Evolutionary conservation across 768 basidiomycete genomes (phyloP).

Genomic region (Lactarius deliciosus): DNA sequence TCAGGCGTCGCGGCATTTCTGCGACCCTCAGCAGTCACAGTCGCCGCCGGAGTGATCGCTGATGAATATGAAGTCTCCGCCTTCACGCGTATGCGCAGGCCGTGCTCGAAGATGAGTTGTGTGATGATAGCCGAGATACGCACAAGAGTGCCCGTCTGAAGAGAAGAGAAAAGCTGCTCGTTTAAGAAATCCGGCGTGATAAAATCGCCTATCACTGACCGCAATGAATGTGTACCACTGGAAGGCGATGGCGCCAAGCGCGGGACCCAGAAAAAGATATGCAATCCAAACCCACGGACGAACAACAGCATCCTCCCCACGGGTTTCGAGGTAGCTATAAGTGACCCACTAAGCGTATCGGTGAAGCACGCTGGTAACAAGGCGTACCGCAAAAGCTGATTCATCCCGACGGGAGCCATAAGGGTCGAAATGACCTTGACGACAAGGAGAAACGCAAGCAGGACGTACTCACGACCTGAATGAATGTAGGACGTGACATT

Average conservation of each 20-base stretch:
- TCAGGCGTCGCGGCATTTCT: constrained; percentile 30
- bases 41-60: constrained; percentile 23
- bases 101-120: constrained; percentile 56
- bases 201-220: constrained; percentile 27
- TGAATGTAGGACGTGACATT: background rate
- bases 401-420: constrained; percentile 36
- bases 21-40: constrained; percentile 29
- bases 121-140: constrained; percentile 48
- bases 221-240: constrained; percentile 53
- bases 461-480: constrained; percentile 24
- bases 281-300: constrained; percentile 72
- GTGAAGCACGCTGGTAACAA: background rate
- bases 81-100: constrained; percentile 53
- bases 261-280: constrained; percentile 50
- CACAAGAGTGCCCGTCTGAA: constrained; percentile 40
- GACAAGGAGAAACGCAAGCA: constrained; percentile 16
- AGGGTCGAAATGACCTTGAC: constrained; percentile 30
- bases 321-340: constrained; percentile 55
- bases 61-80: constrained; percentile 37
- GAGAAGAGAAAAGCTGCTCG: background rate
- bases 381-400: constrained; percentile 36
- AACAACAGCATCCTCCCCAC: constrained; percentile 47
- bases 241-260: constrained; percentile 42
- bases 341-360: background rate
- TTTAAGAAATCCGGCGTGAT: background rate